These are phyloP conservation scores for Monosporascus sp. DNA, from an alignment of 2,329 filamentous ascomycete genomes.

Conservation along the genomic window DNA sequence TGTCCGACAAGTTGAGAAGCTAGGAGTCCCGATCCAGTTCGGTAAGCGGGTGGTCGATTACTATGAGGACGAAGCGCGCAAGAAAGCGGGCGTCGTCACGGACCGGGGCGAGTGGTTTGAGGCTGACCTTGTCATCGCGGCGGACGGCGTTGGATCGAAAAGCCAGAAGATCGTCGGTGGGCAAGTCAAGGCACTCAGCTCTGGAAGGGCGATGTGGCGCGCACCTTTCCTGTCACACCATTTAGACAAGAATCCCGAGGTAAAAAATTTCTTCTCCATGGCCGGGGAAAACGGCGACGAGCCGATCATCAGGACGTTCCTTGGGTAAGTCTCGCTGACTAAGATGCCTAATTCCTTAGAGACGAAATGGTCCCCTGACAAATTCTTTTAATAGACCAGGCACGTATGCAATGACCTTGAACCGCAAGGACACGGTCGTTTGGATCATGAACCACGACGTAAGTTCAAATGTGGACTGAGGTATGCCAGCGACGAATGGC, in stretches of 20 bases:
- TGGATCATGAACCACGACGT: slow-evolving; percentile 36
- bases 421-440: slow-evolving; percentile 29
- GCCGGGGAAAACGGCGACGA: slow-evolving; percentile 34
- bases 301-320: slow-evolving; percentile 39
- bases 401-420: slow-evolving; percentile 32
- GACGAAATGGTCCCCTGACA: slow-evolving; percentile 11
- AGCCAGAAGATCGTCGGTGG: slow-evolving; percentile 38
- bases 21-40: slow-evolving; percentile 43
- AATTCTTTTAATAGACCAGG: slow-evolving; percentile 30
- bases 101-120: slow-evolving; percentile 43
- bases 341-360: slow-evolving; percentile 11
- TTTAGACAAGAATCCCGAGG: slow-evolving; percentile 34
- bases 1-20: slow-evolving; percentile 40
- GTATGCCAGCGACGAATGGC: neutral
- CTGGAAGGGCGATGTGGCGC: slow-evolving; percentile 39
- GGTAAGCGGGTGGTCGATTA: slow-evolving; percentile 44
- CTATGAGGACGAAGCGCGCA: slow-evolving; percentile 36
- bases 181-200: slow-evolving; percentile 35
- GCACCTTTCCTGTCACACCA: slow-evolving; percentile 36
- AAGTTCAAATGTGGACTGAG: slow-evolving; percentile 2
- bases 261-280: slow-evolving; percentile 37
- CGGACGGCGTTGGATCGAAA: slow-evolving; percentile 43
- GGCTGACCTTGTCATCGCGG: slow-evolving; percentile 43
- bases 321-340: slow-evolving; percentile 35
- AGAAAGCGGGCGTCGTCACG: slow-evolving; percentile 42